A percentile compares a stretch with the other conserved stretches of the same genome.
These are phyloP conservation scores for Phaffia tasmanica DNA, from an alignment of 768 basidiomycete species.

Conservation along the genomic window DNA sequence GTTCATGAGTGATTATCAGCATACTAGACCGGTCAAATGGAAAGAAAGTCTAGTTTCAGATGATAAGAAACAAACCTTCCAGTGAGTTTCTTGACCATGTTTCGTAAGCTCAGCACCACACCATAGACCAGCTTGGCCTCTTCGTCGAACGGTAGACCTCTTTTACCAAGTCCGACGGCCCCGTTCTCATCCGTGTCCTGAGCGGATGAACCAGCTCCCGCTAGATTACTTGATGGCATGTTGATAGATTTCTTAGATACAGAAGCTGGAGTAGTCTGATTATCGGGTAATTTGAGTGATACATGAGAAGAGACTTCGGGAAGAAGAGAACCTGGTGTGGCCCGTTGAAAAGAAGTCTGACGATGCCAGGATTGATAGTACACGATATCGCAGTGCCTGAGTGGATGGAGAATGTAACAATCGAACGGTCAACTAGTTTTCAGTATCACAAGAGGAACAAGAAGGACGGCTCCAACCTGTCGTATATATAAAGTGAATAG, in stretches of 20 bases:
- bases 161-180: constrained; percentile 39
- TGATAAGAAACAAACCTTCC: constrained; percentile 50
- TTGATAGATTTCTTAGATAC: neutral
- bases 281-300: constrained; percentile 33
- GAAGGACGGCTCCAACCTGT: constrained; percentile 48
- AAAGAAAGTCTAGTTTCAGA: neutral
- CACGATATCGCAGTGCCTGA: constrained; percentile 77
- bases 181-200: constrained; percentile 6
- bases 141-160: constrained; percentile 79
- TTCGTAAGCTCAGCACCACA: constrained; percentile 75
- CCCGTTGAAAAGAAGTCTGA: constrained; percentile 58
- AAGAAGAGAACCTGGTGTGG: constrained; percentile 56
- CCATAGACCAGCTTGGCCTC: constrained; percentile 97
- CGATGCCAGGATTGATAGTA: constrained; percentile 96
- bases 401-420: constrained; percentile 8
- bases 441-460: constrained; percentile 21
- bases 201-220: constrained; percentile 1
- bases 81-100: constrained; percentile 91
- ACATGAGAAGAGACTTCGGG: constrained; percentile 69
- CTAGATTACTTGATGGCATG: neutral
- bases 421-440: constrained; percentile 9
- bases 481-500: constrained; percentile 67
- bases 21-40: neutral
- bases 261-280: neutral
- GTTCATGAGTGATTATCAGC: neutral